phyloP scores from a whole-genome alignment of 208 protist species.

The Trypanosoma lewisi region DNA sequence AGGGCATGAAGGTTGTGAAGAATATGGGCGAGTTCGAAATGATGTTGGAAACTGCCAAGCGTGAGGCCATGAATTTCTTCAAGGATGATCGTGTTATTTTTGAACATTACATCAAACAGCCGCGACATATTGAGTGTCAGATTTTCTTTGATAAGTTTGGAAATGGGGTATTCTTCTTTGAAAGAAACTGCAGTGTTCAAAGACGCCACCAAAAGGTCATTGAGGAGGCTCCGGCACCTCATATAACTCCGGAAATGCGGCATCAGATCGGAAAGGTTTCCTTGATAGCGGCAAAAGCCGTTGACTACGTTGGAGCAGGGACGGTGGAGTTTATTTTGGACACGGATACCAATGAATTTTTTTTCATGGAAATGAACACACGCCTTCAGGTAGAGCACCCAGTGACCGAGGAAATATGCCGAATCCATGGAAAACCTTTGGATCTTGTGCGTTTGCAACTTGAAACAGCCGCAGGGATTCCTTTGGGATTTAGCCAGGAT shows the following conservation, averaged over 20 bases:
- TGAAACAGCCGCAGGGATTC: constrained; percentile 56
- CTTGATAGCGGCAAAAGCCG: constrained; percentile 74
- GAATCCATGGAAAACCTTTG: constrained; percentile 50
- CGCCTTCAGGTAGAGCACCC: constrained; percentile 96
- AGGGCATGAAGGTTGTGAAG: constrained; percentile 89
- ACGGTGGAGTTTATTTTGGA: constrained; percentile 99
- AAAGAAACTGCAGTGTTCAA: constrained; percentile 97
- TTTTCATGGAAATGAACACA: constrained; percentile 99
- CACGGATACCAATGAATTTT: constrained; percentile 83
- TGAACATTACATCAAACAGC: constrained; percentile 90
- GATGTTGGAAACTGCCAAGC: constrained; percentile 59
- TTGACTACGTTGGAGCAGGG: constrained; percentile 93
- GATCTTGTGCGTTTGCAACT: constrained; percentile 97
- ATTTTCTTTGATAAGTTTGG: constrained; percentile 92
- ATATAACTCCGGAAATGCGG: constrained; percentile 49
- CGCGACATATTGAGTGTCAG: constrained; percentile 94
- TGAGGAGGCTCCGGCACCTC: constrained; percentile 87
- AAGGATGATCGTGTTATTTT: constrained; percentile 93
- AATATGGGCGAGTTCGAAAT: constrained; percentile 41
- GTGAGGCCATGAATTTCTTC: constrained; percentile 91
- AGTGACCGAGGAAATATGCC: constrained; percentile 95
- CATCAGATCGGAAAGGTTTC: constrained; percentile 82
- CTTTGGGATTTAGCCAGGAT: constrained; percentile 77
- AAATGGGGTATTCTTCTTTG: constrained; percentile 91
- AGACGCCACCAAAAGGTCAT: constrained; percentile 96